Conservation (phyloP, 2,329 filamentous ascomycete species). For the Aspergillus hortae region DNA sequence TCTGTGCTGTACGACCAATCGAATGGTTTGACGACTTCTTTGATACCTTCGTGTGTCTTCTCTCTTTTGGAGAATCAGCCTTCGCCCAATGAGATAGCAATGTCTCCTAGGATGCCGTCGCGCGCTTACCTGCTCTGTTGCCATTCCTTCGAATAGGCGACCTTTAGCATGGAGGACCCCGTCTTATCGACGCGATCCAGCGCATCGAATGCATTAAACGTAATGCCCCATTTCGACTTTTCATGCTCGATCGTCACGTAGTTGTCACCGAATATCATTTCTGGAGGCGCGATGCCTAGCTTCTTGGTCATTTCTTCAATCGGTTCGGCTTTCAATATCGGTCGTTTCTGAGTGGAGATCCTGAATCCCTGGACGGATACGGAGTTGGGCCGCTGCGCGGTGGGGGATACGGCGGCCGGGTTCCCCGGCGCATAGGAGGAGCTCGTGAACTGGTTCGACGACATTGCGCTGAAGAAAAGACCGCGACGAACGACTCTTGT, state of each 20-base stretch:
- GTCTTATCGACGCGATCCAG: constrained; percentile 94
- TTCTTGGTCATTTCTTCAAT: constrained; percentile 80
- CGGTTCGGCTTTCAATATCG: constrained; percentile 86
- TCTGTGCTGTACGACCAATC: constrained; percentile 97
- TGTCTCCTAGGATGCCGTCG: background rate
- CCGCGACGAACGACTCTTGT: background rate
- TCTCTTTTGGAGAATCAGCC: constrained; percentile 49
- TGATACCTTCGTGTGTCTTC: constrained; percentile 79
- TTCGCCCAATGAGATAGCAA: background rate
- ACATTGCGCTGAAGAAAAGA: background rate
- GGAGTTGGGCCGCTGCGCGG: constrained; percentile 45
- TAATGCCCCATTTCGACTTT: constrained; percentile 71
- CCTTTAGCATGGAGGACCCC: constrained; percentile 82
- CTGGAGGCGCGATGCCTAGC: constrained; percentile 82
- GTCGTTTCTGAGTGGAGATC: constrained; percentile 81
- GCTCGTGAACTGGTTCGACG: background rate
- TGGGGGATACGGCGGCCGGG: constrained; percentile 55
- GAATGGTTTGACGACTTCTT: constrained; percentile 90
- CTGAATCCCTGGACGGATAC: constrained; percentile 66
- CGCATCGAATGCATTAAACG: constrained; percentile 82
- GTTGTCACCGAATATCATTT: constrained; percentile 99
- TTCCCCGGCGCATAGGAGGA: constrained; percentile 27
- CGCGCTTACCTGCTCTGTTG: constrained; percentile 59
- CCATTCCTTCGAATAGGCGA: constrained; percentile 91
- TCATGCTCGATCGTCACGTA: constrained; percentile 69